phyloP scores from a whole-genome alignment of 106 monocot species.

The Phalaenopsis equestris region DNA sequence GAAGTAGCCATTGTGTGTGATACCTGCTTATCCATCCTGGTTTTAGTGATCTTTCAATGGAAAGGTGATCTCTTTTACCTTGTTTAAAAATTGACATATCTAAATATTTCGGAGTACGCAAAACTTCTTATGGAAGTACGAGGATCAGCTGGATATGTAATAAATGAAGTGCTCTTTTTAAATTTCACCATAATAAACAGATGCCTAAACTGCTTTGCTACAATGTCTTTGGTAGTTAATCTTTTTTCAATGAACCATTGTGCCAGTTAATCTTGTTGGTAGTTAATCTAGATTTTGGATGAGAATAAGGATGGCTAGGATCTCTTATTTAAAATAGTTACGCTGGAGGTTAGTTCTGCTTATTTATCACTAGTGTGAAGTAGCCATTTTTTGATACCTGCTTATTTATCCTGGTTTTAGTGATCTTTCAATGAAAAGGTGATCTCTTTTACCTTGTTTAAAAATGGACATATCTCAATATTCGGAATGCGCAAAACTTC shows the following conservation, averaged over 20 bases:
- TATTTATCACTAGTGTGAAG: neutral
- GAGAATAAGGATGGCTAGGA: neutral
- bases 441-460: neutral
- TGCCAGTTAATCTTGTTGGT: neutral
- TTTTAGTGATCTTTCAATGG: neutral
- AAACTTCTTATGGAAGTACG: neutral
- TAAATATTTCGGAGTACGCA: no score
- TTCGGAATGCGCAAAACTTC: no score
- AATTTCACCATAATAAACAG: neutral
- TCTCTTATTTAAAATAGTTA: neutral
- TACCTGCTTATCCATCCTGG: neutral
- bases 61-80: neutral
- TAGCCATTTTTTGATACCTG: neutral
- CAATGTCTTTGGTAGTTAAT: neutral
- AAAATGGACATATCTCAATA: no score
- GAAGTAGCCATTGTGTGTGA: neutral
- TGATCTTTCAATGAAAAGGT: neutral
- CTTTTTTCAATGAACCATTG: neutral
- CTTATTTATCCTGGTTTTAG: neutral
- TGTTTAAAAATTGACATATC: no score
- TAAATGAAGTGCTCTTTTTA: no score
- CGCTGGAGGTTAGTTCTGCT: neutral
- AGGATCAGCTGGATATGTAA: neutral
- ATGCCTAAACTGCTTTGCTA: neutral
- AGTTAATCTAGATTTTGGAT: neutral